Percentiles rank a stretch among this genome's conserved stretches.
phyloP scores from a whole-genome alignment of 2,329 filamentous ascomycete species.

The Ceratocystis cubensis region DNA sequence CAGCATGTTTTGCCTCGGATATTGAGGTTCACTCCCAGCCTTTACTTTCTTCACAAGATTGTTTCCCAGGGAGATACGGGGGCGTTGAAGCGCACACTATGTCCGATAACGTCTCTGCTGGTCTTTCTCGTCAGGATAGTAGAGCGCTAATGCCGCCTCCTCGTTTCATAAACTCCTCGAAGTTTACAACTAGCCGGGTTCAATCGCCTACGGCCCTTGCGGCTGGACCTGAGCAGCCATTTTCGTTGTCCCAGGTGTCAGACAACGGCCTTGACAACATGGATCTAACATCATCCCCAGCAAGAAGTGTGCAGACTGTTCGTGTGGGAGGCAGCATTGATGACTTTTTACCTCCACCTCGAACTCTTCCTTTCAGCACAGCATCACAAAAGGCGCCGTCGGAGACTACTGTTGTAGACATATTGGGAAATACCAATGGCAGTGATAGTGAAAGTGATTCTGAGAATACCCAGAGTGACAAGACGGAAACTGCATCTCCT shows the following conservation, averaged over 20 bases:
- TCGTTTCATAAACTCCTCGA: neutral
- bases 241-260: neutral
- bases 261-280: neutral
- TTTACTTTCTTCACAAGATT: slow-evolving; percentile 1
- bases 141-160: neutral
- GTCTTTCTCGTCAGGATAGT: slow-evolving; percentile 2
- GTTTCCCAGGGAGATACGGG: neutral
- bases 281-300: neutral
- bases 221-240: neutral
- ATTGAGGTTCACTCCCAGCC: neutral
- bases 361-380: slow-evolving; percentile 16
- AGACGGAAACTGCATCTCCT: neutral
- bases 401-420: neutral
- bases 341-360: slow-evolving; percentile 17
- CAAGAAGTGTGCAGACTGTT: too few species aligned
- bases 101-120: neutral
- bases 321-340: slow-evolving; percentile 6
- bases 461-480: neutral
- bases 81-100: neutral
- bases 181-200: neutral
- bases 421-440: neutral
- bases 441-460: neutral
- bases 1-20: neutral
- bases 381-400: neutral
- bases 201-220: neutral